phyloP scores from a whole-genome alignment of 1,139 yeast species.

The Pichia sp. region DNA sequence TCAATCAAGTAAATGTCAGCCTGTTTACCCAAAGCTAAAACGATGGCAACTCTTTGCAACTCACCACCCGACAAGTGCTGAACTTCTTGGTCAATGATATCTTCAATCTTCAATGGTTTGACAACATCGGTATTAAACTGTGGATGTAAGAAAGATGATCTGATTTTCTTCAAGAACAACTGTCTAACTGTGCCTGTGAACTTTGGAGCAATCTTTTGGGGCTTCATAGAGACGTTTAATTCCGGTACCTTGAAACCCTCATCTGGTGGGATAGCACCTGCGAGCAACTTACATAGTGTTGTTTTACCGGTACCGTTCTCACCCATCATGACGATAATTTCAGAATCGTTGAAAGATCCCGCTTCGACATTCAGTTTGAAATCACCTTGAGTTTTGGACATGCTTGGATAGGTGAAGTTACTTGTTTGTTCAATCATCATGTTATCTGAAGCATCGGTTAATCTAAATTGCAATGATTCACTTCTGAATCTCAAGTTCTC shows the following conservation, averaged over 20 bases:
- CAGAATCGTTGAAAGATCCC: conserved; percentile 94
- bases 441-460: conserved; percentile 87
- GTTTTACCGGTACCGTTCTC: conserved; percentile 99
- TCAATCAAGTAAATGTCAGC: conserved; percentile 96
- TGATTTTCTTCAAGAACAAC: conserved; percentile 90
- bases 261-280: conserved; percentile 89
- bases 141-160: conserved; percentile 90
- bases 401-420: conserved; percentile 69
- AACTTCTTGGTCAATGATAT: conserved; percentile 94
- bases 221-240: conserved; percentile 93
- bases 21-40: conserved; percentile 85
- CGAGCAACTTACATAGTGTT: conserved; percentile 88
- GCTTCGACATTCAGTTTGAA: conserved; percentile 74
- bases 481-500: conserved; percentile 96
- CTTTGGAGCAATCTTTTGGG: conserved; percentile 97
- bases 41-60: conserved; percentile 98
- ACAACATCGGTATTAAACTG: conserved; percentile 98
- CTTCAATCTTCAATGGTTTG: conserved; percentile 90
- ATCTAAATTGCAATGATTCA: conserved; percentile 89
- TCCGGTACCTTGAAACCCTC: conserved; percentile 70
- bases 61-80: conserved; percentile 99
- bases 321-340: conserved; percentile 98
- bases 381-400: conserved; percentile 93
- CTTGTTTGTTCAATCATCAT: conserved; percentile 73
- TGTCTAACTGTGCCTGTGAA: conserved; percentile 98